Evolutionary conservation across 1,139 yeast species (phyloP).

Genomic region (Saccharomyces hybrid): DNA sequence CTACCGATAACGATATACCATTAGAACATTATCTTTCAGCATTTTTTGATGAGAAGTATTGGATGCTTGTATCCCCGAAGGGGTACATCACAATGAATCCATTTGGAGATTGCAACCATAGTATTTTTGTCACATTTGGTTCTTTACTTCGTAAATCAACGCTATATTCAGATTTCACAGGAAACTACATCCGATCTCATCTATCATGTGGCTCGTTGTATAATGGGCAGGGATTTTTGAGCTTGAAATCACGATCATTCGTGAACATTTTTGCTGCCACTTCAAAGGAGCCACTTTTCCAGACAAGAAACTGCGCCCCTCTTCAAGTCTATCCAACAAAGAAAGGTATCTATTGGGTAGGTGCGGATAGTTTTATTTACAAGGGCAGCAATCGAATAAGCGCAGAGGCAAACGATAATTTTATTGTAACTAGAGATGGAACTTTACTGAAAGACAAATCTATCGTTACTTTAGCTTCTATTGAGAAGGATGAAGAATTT

Average conservation of each 20-base stretch:
- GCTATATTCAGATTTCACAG: not conserved
- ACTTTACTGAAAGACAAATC: not conserved
- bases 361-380: not conserved
- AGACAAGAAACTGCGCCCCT: not conserved
- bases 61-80: not conserved
- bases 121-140: not conserved
- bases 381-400: not conserved
- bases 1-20: not conserved
- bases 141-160: not conserved
- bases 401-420: not conserved
- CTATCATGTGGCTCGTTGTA: not conserved
- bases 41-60: not conserved
- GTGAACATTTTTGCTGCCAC: not conserved
- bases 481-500: not conserved
- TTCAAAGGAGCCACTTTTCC: not conserved
- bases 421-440: not conserved
- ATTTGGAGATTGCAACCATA: not conserved
- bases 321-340: not conserved
- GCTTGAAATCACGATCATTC: not conserved
- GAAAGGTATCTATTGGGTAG: not conserved
- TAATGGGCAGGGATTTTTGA: not conserved
- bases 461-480: not conserved
- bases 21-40: not conserved
- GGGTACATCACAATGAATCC: not conserved
- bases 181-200: not conserved